Evolutionary conservation across 208 protist genomes (phyloP).

Genomic region (Phytomonas serpens): DNA sequence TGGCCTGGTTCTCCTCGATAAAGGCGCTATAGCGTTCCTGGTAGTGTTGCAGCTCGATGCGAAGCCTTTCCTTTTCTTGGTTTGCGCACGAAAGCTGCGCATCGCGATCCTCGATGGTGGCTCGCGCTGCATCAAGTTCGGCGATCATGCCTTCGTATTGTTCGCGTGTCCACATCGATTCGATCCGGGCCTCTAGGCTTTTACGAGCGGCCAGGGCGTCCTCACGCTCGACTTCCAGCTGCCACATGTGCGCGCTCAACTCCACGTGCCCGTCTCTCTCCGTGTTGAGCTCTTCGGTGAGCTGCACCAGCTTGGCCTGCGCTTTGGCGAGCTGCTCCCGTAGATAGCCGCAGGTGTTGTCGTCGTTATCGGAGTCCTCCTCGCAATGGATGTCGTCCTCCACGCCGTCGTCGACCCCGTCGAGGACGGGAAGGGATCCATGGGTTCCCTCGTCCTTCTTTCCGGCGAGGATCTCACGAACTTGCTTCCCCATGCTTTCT

Average conservation of each 20-base stretch:
- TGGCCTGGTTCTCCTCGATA: background rate
- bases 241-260: background rate
- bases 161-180: background rate
- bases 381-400: constrained; percentile 7
- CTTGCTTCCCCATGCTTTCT: background rate
- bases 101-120: background rate
- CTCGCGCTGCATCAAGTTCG: background rate
- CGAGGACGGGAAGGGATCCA: background rate
- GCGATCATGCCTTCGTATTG: background rate
- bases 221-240: background rate
- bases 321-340: constrained; percentile 8
- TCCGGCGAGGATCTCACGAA: background rate
- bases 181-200: background rate
- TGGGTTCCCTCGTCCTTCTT: background rate
- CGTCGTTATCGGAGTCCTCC: constrained; percentile 17
- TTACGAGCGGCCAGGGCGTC: background rate
- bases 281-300: background rate
- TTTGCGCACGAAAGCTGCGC: background rate
- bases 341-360: constrained; percentile 9
- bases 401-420: constrained; percentile 9
- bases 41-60: background rate
- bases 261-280: background rate
- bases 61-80: background rate
- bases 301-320: constrained; percentile 6
- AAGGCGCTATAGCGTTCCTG: background rate